These are phyloP conservation scores for Saccharomycodes ludwigii DNA, from an alignment of 805 yeast genomes.

Conservation along the genomic window DNA sequence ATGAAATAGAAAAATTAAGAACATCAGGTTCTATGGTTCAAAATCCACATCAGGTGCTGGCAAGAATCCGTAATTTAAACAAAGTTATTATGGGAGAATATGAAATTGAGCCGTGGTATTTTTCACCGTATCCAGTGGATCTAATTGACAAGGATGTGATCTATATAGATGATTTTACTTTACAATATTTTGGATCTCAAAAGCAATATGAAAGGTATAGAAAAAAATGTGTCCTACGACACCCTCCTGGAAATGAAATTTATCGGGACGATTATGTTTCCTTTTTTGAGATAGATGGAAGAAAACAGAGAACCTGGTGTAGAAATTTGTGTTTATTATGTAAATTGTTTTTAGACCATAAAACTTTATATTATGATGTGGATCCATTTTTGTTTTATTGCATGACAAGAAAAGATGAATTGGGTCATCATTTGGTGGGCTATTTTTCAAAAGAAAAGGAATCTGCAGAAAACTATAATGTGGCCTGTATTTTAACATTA, in stretches of 20 bases:
- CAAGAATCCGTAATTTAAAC: constrained; percentile 76
- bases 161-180: constrained; percentile 83
- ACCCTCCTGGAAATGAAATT: constrained; percentile 98
- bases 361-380: constrained; percentile 92
- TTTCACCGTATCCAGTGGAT: constrained; percentile 93
- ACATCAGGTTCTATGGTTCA: constrained; percentile 98
- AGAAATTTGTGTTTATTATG: constrained; percentile 85
- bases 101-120: constrained; percentile 97
- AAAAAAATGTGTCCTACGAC: constrained; percentile 74
- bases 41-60: constrained; percentile 69
- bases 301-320: constrained; percentile 95
- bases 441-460: constrained; percentile 96
- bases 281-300: constrained; percentile 94
- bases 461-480: constrained; percentile 87
- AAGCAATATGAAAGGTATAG: constrained; percentile 91
- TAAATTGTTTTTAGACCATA: constrained; percentile 87
- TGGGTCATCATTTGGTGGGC: constrained; percentile 93
- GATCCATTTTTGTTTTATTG: constrained; percentile 95
- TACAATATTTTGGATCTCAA: constrained; percentile 76
- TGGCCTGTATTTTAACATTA: constrained; percentile 90
- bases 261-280: constrained; percentile 88
- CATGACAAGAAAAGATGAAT: constrained; percentile 82
- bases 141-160: constrained; percentile 84
- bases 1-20: constrained; percentile 81
- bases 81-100: constrained; percentile 77